phyloP scores from a whole-genome alignment of 176 grass and related monocot genomes.

The Otatea glauca region DNA sequence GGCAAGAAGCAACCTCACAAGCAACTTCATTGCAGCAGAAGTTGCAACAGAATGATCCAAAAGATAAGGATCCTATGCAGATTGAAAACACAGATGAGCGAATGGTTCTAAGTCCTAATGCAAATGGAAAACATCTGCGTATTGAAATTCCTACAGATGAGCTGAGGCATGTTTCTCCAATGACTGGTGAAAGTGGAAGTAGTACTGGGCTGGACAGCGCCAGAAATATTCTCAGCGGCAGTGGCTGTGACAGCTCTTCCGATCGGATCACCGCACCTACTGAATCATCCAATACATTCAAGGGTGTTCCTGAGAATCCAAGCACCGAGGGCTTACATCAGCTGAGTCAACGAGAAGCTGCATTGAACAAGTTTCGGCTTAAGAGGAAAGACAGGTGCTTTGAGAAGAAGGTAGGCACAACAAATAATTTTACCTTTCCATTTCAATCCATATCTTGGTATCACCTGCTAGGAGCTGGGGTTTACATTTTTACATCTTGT shows the following conservation, averaged over 20 bases:
- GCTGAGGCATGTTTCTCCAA: constrained; percentile 47
- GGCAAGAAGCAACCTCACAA: constrained; percentile 41
- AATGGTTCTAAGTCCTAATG: constrained; percentile 5
- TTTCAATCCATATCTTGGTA: constrained; percentile 12
- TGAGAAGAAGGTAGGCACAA: constrained; percentile 86
- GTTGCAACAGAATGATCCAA: constrained; percentile 33
- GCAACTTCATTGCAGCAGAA: constrained; percentile 39
- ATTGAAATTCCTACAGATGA: constrained; percentile 46
- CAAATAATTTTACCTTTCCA: not conserved
- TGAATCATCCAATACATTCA: constrained; percentile 31
- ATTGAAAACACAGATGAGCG: constrained; percentile 26
- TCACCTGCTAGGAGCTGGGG: not conserved
- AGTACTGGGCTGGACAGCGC: constrained; percentile 42
- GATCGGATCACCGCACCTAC: constrained; percentile 35
- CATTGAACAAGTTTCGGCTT: constrained; percentile 92
- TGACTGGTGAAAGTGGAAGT: constrained; percentile 54
- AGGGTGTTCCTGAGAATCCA: constrained; percentile 33
- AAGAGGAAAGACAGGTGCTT: constrained; percentile 99
- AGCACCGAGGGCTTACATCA: constrained; percentile 42
- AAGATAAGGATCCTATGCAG: constrained; percentile 35
- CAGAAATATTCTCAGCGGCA: constrained; percentile 44
- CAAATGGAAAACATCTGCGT: constrained; percentile 43
- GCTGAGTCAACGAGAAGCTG: constrained; percentile 72
- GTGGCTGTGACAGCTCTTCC: constrained; percentile 45
- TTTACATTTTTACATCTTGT: constrained; percentile 35